Percentiles rank a stretch among this genome's conserved stretches.
These are phyloP conservation scores for Clathrospora elynae DNA, from an alignment of 2,329 filamentous ascomycete genomes.

Conservation along the genomic window DNA sequence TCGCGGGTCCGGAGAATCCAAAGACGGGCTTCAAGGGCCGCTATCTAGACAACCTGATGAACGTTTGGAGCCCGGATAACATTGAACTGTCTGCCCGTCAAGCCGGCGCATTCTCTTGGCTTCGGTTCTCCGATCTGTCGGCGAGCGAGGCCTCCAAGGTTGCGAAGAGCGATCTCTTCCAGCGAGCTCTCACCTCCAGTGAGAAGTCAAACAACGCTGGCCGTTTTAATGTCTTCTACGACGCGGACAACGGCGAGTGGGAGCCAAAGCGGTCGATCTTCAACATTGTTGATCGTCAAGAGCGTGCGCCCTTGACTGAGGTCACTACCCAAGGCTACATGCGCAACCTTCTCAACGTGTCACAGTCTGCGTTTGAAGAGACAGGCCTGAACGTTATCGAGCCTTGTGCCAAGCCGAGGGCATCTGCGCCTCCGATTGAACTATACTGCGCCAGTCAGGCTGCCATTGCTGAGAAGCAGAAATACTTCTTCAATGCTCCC, in stretches of 20 bases:
- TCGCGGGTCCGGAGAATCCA: slow-evolving; percentile 73
- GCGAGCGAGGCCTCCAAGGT: slow-evolving; percentile 72
- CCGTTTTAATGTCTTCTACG: slow-evolving; percentile 70
- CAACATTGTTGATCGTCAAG: slow-evolving; percentile 73
- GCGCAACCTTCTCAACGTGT: slow-evolving; percentile 77
- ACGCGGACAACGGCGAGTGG: slow-evolving; percentile 66
- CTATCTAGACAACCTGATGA: slow-evolving; percentile 81
- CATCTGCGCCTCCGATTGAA: slow-evolving; percentile 83
- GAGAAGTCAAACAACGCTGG: slow-evolving; percentile 63
- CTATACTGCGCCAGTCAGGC: slow-evolving; percentile 74
- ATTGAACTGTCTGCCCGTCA: slow-evolving; percentile 67
- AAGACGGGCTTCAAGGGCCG: slow-evolving; percentile 80
- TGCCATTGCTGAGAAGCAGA: slow-evolving; percentile 67
- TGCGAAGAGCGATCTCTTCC: slow-evolving; percentile 72
- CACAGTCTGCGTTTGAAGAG: slow-evolving; percentile 66
- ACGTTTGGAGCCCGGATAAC: slow-evolving; percentile 84
- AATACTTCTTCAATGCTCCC: slow-evolving; percentile 75
- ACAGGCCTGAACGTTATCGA: slow-evolving; percentile 80
- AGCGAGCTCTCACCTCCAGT: slow-evolving; percentile 69
- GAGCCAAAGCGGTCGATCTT: slow-evolving; percentile 79
- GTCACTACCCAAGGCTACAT: slow-evolving; percentile 75
- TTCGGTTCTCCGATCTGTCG: slow-evolving; percentile 82
- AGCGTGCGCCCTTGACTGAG: slow-evolving; percentile 69
- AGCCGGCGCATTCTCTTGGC: slow-evolving; percentile 79
- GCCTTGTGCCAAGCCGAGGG: slow-evolving; percentile 76